Evolutionary conservation across 371 early-diverging fungal genomes (phyloP), one percentile per base, ranked within the genome.

Genomic region (Gilbertella persicaria): DNA sequence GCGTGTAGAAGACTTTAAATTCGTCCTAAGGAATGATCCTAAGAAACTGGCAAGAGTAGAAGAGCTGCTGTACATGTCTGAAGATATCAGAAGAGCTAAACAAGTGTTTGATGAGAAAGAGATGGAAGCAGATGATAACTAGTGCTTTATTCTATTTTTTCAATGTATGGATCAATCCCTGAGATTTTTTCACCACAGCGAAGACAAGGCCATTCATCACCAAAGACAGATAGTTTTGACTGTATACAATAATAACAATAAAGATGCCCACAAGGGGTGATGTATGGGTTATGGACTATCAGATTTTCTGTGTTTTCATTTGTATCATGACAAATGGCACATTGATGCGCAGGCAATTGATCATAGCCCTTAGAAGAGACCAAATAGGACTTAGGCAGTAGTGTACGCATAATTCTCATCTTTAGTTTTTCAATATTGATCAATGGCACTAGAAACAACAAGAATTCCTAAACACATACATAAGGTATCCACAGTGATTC

Each of bases 41-140:
- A 97, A 94, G 78, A 99, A 98, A 69, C 85, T 97, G 28, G 94
- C 93, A 0, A 86, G 99, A 61, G 94, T 96, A 2, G 96, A 98
- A 53, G 97, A 99, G 61, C 77, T 99, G 24, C 66, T 99, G 23
- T 87, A 91, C 45, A 89, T 94, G 84, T 92, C 91, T 64, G 94
- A 97, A 78, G 98, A 98, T 59, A 88, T 99, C 51, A 88, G 90
- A 62, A 78, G 83, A 45, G 98, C 98, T 4, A 85, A 94, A 44
- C 78, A 84, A 28, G 53, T 85, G 38, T 88, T 90, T 63, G 80
- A 80, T 51, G 80, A 78, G 35, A 78, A 75, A 26, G 82, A 81
- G 53, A 71, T 81, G 66, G 81, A 81, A 43, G 66, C 71, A 29
- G 60, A 38, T 2, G 68, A 73, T 24, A 64, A 39, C 41, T 41